phyloP scores from a whole-genome alignment of 176 grass and related monocot genomes.

The Microstegium vimineum region DNA sequence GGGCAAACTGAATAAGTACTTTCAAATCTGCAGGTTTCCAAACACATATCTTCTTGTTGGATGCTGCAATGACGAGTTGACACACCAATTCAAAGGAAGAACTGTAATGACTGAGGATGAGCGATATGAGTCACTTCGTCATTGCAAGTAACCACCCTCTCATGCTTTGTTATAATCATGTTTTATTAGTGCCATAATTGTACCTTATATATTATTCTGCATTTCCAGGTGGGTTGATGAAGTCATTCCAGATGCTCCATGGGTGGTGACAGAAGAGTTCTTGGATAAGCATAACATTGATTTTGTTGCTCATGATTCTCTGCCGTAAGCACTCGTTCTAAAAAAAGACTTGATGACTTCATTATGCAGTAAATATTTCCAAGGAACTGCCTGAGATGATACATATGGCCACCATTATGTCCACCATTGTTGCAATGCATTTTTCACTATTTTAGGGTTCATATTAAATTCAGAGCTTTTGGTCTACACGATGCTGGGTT shows the following conservation, averaged over 20 bases:
- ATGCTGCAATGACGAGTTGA: constrained; percentile 88
- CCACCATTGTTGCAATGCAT: neutral
- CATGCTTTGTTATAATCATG: constrained; percentile 13
- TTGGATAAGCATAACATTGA: constrained; percentile 84
- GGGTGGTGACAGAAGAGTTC: constrained; percentile 85
- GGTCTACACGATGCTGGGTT: neutral
- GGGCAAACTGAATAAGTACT: constrained; percentile 19
- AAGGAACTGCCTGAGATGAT: constrained; percentile 17
- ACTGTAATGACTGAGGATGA: constrained; percentile 86
- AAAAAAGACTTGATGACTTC: constrained; percentile 13
- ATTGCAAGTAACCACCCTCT: constrained; percentile 67
- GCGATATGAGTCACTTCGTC: constrained; percentile 90
- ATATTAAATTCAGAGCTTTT: neutral
- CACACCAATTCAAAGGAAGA: constrained; percentile 72
- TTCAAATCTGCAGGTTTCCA: constrained; percentile 62
- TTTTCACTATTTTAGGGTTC: constrained; percentile 9
- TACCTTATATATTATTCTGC: constrained; percentile 11
- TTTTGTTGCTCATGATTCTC: constrained; percentile 85
- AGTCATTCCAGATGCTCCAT: constrained; percentile 94
- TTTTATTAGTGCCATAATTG: neutral
- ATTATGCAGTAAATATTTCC: neutral
- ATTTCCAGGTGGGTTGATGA: constrained; percentile 83
- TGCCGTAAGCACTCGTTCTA: constrained; percentile 65
- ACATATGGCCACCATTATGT: neutral
- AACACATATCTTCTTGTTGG: constrained; percentile 83